phyloP scores from a whole-genome alignment of 306 rosid genomes.

The Malus sylvestris region DNA sequence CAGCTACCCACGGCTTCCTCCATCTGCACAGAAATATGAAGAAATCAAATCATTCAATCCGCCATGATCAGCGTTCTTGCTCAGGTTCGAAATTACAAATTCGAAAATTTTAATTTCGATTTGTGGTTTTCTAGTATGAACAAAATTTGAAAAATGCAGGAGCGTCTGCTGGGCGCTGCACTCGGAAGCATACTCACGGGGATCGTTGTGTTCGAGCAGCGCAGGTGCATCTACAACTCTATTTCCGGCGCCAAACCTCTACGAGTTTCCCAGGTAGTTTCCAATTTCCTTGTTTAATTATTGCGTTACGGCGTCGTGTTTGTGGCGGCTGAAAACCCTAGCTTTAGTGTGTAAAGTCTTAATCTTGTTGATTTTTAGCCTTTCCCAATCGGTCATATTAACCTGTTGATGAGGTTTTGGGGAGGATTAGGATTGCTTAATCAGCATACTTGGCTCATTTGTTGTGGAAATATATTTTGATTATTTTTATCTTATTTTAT shows the following conservation, averaged over 20 bases:
- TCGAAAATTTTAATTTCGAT: neutral
- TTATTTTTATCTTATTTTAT: no score
- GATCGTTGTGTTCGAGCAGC: constrained; percentile 53
- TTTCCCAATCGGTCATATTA: neutral
- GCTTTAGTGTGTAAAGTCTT: neutral
- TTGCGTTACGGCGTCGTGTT: neutral
- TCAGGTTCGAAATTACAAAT: constrained; percentile 37
- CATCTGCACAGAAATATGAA: neutral
- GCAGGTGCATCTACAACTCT: constrained; percentile 56
- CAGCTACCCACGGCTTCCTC: neutral
- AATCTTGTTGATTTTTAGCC: neutral
- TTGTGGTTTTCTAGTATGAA: neutral
- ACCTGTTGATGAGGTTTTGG: neutral
- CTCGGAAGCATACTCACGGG: constrained; percentile 63
- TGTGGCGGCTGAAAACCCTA: constrained; percentile 7
- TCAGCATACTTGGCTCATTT: neutral
- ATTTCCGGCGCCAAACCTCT: constrained; percentile 39
- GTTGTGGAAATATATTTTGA: neutral
- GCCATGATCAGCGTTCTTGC: constrained; percentile 72
- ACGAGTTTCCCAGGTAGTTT: constrained; percentile 33
- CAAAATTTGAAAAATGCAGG: constrained; percentile 32
- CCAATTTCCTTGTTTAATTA: neutral
- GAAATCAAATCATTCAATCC: neutral
- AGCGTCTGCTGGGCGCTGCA: constrained; percentile 78
- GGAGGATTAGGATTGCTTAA: neutral